These are phyloP conservation scores for Cajanus cajan DNA, from an alignment of 306 rosid genomes.

Conservation along the genomic window DNA sequence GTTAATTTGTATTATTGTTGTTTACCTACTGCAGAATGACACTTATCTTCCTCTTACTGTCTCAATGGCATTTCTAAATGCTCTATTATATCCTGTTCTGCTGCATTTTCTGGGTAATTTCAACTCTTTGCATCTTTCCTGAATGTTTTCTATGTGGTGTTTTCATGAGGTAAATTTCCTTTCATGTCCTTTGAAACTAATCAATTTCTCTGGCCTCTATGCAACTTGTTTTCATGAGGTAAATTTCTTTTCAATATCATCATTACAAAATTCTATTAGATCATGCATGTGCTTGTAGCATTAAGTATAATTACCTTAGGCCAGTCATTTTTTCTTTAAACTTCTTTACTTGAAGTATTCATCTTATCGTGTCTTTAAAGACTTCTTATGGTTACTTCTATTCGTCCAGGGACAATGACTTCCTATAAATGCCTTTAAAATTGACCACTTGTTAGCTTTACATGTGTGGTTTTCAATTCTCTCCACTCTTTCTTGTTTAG, in stretches of 20 bases:
- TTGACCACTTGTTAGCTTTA: not conserved
- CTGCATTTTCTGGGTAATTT: slow-evolving; percentile 23
- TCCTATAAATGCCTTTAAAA: not conserved
- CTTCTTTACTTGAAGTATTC: not conserved
- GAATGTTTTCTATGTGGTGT: not conserved
- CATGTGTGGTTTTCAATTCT: not conserved
- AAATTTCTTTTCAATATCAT: slow-evolving; percentile 2
- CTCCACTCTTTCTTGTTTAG: not conserved
- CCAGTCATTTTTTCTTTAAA: not conserved
- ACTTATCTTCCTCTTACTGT: slow-evolving; percentile 5
- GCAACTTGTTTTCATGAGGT: not conserved
- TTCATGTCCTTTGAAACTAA: not conserved
- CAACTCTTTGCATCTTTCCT: not conserved
- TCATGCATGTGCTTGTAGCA: not conserved
- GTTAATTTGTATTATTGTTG: slow-evolving; percentile 2
- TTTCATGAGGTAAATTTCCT: not conserved
- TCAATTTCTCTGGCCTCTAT: not conserved
- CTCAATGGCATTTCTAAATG: slow-evolving; percentile 17
- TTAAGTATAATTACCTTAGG: slow-evolving; percentile 7
- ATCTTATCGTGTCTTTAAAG: not conserved
- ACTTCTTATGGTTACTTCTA: not conserved
- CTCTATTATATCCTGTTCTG: slow-evolving; percentile 16
- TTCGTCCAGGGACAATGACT: not conserved
- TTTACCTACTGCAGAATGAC: not conserved
- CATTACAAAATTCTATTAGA: not conserved